These are phyloP conservation scores for Rhodotorula sp. DNA, from an alignment of 1,284 basidiomycete species.

Conservation along the genomic window DNA sequence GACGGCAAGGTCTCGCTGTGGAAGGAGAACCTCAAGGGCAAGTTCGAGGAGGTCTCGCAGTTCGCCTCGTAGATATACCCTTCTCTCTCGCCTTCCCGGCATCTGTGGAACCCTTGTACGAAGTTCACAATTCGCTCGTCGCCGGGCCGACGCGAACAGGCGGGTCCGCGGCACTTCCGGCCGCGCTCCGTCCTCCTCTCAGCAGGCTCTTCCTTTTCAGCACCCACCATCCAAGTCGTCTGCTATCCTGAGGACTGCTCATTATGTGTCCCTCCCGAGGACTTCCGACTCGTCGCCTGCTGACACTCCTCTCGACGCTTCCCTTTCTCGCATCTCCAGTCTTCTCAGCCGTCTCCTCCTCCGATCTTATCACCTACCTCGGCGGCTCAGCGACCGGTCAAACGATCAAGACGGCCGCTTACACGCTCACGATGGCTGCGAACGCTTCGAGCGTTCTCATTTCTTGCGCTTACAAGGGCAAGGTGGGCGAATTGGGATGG, in stretches of 20 bases:
- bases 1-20: constrained; percentile 97
- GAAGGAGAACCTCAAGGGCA: constrained; percentile 94
- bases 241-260: neutral
- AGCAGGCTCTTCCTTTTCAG: no score
- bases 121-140: no score
- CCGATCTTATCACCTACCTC: constrained; percentile 21
- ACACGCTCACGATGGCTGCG: constrained; percentile 17
- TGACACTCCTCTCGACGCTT: neutral
- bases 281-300: no score
- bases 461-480: neutral
- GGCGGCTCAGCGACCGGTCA: constrained; percentile 27
- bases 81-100: neutral
- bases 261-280: constrained; percentile 14
- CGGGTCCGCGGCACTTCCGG: no score
- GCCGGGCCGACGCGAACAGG: no score
- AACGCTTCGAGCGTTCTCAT: constrained; percentile 20
- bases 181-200: no score
- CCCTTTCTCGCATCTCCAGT: neutral
- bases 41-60: constrained; percentile 88
- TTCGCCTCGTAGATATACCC: constrained; percentile 15
- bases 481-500: constrained; percentile 17
- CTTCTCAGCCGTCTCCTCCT: neutral
- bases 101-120: no score
- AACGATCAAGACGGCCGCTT: constrained; percentile 12
- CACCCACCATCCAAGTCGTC: no score